Percentiles rank a stretch among this genome's conserved stretches.
These are phyloP conservation scores for Ambrosia trifida DNA, from an alignment of 129 eudicot species.

Conservation along the genomic window DNA sequence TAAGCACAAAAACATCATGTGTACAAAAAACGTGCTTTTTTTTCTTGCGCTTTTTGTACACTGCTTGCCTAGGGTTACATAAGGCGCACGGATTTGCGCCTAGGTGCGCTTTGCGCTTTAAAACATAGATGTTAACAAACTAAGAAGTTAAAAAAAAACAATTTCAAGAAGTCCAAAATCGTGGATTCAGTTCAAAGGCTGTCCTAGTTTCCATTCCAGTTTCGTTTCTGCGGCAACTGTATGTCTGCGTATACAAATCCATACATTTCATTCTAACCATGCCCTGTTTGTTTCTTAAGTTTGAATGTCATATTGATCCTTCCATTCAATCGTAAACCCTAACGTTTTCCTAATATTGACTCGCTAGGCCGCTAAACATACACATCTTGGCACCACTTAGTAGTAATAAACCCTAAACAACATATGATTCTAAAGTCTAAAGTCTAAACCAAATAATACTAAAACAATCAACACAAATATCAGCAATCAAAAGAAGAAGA, in stretches of 20 bases:
- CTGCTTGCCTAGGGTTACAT: too few relatives aligned
- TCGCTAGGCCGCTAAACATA: too few relatives aligned
- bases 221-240: neutral
- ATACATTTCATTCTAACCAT: conserved; percentile 14
- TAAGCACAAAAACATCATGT: too few relatives aligned
- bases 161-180: neutral
- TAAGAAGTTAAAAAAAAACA: neutral
- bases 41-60: too few relatives aligned
- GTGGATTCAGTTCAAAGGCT: neutral
- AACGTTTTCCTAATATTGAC: too few relatives aligned
- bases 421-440: neutral
- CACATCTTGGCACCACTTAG: too few relatives aligned
- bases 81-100: too few relatives aligned
- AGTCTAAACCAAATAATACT: neutral
- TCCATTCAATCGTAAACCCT: too few relatives aligned
- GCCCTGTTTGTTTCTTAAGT: conserved; percentile 1
- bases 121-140: neutral
- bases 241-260: neutral
- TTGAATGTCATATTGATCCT: neutral
- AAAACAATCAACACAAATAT: neutral
- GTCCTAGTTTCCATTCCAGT: neutral
- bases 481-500: neutral
- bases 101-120: too few relatives aligned
- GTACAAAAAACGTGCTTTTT: too few relatives aligned
- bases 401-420: neutral